phyloP scores from a whole-genome alignment of 805 yeast genomes.

The Candida railenensis region DNA sequence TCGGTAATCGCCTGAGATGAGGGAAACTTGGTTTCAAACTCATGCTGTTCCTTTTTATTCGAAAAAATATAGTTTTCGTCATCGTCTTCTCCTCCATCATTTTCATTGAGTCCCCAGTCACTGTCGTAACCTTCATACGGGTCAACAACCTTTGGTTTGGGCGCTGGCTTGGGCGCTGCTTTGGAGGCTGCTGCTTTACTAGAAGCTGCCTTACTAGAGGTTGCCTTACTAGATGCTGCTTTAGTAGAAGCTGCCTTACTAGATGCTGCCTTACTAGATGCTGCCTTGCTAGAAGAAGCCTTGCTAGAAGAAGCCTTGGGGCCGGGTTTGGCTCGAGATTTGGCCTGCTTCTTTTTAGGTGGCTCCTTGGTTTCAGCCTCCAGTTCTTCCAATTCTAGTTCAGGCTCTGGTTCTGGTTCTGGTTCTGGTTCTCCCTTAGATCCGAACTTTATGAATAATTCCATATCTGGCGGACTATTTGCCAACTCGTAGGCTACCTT shows the following conservation, averaged over 20 bases:
- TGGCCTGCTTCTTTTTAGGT: constrained; percentile 12
- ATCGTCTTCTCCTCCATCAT: constrained; percentile 21
- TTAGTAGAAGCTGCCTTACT: constrained; percentile 5
- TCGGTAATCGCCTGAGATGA: constrained; percentile 10
- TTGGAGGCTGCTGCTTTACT: background rate
- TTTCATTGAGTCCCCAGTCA: constrained; percentile 47
- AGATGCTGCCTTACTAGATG: too few species aligned
- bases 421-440: constrained; percentile 42
- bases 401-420: constrained; percentile 15
- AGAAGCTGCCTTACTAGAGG: background rate
- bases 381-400: constrained; percentile 14
- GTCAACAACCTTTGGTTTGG: background rate
- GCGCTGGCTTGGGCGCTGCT: constrained; percentile 6
- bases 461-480: constrained; percentile 42
- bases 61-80: constrained; percentile 32
- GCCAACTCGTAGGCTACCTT: constrained; percentile 56
- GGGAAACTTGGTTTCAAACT: constrained; percentile 25
- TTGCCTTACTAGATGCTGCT: background rate
- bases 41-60: constrained; percentile 25
- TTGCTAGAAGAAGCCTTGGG: background rate
- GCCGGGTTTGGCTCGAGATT: constrained; percentile 2
- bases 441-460: constrained; percentile 38
- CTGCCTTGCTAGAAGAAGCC: background rate
- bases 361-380: constrained; percentile 10
- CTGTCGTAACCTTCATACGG: constrained; percentile 26